These are phyloP conservation scores for Zanthoxylum bungeanum DNA, from an alignment of 345 rosid species.

Conservation along the genomic window DNA sequence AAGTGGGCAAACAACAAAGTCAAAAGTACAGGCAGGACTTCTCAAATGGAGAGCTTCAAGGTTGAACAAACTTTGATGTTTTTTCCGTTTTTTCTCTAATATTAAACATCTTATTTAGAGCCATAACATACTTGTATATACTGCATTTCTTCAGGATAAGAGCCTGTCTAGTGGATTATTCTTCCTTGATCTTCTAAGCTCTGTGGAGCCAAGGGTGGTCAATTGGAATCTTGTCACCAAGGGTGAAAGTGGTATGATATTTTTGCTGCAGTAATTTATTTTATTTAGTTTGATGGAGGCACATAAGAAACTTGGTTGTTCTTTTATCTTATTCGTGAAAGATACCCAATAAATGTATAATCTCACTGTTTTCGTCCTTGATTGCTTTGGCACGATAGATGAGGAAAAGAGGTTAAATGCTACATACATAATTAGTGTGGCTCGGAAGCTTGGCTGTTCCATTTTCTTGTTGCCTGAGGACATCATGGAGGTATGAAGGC, in stretches of 20 bases:
- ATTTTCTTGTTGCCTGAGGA: constrained; percentile 97
- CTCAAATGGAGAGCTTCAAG: constrained; percentile 75
- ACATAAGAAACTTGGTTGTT: not conserved
- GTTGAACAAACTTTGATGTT: constrained; percentile 30
- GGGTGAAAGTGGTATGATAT: constrained; percentile 76
- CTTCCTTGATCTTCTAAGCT: constrained; percentile 86
- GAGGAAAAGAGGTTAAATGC: constrained; percentile 95
- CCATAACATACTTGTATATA: not conserved
- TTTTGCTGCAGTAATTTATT: not conserved
- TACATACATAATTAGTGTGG: constrained; percentile 89
- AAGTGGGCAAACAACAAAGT: constrained; percentile 82
- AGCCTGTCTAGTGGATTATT: constrained; percentile 69
- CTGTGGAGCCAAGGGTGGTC: constrained; percentile 93
- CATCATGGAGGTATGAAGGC: constrained; percentile 71
- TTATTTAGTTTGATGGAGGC: not conserved
- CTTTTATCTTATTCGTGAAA: not conserved
- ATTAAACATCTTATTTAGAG: not conserved
- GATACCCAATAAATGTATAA: not conserved
- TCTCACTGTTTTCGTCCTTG: not conserved
- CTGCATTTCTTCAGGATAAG: constrained; percentile 58
- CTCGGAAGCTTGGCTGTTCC: constrained; percentile 95
- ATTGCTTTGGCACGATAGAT: constrained; percentile 38
- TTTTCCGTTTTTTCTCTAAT: too few species aligned
- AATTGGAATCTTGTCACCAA: constrained; percentile 96
- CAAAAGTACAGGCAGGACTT: constrained; percentile 52